Evolutionary conservation across 2,329 filamentous ascomycete species (phyloP).

Genomic region (Shiraia sp.): DNA sequence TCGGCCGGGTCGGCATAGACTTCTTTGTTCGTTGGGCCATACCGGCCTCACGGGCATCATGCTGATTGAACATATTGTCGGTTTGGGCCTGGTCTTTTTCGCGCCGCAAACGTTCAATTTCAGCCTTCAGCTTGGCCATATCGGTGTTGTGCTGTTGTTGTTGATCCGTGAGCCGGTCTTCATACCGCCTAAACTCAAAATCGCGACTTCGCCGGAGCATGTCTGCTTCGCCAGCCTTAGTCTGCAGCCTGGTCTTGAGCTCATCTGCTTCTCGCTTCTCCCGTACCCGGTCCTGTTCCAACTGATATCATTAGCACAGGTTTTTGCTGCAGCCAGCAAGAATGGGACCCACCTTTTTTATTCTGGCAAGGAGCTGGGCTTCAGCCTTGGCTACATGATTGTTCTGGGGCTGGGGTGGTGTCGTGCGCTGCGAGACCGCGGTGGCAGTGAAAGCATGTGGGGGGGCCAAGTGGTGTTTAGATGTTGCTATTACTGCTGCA

Average conservation of each 20-base stretch:
- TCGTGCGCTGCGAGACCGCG: too few relatives aligned
- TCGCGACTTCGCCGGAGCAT: constrained; percentile 74
- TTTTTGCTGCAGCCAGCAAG: not conserved
- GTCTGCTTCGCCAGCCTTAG: constrained; percentile 71
- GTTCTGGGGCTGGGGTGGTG: too few relatives aligned
- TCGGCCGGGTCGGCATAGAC: constrained; percentile 27
- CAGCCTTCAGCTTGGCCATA: constrained; percentile 64
- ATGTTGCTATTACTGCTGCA: not conserved
- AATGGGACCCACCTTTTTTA: constrained; percentile 42
- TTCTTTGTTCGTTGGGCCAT: constrained; percentile 46
- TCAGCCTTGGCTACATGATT: too few relatives aligned
- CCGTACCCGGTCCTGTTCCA: constrained; percentile 49
- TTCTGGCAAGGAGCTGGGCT: constrained; percentile 44
- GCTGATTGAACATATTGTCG: constrained; percentile 72
- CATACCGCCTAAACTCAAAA: constrained; percentile 64
- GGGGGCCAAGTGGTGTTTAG: too few relatives aligned
- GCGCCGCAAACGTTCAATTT: constrained; percentile 66
- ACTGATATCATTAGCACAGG: constrained; percentile 32
- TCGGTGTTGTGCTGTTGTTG: constrained; percentile 68
- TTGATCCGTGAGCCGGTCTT: constrained; percentile 64
- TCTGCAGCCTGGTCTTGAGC: constrained; percentile 46
- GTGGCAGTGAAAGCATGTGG: too few relatives aligned
- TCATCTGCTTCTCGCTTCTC: constrained; percentile 20
- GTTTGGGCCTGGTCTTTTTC: constrained; percentile 68
- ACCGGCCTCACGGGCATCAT: constrained; percentile 67